Percentiles rank a stretch among this genome's conserved stretches.
These are phyloP conservation scores for Scedosporium boydii DNA, from an alignment of 2,329 filamentous ascomycete species.

Conservation along the genomic window DNA sequence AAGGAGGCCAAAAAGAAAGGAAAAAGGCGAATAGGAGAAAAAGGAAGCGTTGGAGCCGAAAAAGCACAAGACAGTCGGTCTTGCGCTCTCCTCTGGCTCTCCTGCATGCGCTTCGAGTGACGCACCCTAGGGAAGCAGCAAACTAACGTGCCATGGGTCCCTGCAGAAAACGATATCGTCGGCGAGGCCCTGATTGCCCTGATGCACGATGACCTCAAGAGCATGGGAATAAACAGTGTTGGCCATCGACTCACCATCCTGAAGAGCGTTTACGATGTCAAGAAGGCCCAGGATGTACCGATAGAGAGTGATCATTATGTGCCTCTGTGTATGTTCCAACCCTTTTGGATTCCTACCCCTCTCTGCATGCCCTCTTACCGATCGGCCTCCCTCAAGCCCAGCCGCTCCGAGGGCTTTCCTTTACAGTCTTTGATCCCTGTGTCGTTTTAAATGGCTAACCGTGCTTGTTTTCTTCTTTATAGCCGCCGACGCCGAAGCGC, in stretches of 20 bases:
- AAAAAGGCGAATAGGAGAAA: background rate
- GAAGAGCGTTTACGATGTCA: slow-evolving; percentile 93
- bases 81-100: background rate
- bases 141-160: background rate
- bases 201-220: slow-evolving; percentile 86
- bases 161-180: slow-evolving; percentile 80
- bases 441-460: slow-evolving; percentile 4
- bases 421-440: background rate
- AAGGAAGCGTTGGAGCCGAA: background rate
- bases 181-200: slow-evolving; percentile 84
- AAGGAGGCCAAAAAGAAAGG: background rate
- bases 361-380: background rate
- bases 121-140: background rate
- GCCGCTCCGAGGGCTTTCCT: no score
- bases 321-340: slow-evolving; percentile 63
- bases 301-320: slow-evolving; percentile 91
- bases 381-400: background rate
- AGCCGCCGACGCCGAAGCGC: slow-evolving; percentile 84
- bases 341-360: background rate
- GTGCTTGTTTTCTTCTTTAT: slow-evolving; percentile 11
- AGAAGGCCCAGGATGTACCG: slow-evolving; percentile 84
- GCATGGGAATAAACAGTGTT: slow-evolving; percentile 87
- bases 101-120: background rate
- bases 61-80: background rate
- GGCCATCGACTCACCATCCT: slow-evolving; percentile 91